Base-by-base conservation (phyloP, 2,329 filamentous ascomycete species). In the Scedosporium apiospermum region DNA sequence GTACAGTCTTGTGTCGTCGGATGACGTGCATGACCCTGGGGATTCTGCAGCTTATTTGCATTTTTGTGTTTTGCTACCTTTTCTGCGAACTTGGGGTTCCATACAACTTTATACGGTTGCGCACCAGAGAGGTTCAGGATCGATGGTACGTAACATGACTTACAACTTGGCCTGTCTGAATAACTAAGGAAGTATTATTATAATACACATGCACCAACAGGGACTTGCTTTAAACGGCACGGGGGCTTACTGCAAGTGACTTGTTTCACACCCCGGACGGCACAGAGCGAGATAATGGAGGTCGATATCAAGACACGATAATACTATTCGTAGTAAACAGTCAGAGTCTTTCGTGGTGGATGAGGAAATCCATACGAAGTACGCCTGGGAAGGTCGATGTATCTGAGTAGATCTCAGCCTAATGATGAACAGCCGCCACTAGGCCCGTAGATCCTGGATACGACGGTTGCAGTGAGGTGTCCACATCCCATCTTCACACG, bases 381-480 rank as follows among this genome's bases (percentile, higher is more conserved):
- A 23, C 3, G 23, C 6, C 51, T 6, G 7, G 18, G 21, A 23
- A 23, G 51, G 6, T 23, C 21, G 18, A 23, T 23, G 51, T 14
- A 23, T 26, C 12, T 55, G 16, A 44, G 42, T 6, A 18, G 59
- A 53, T 61, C 44, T 61, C 59, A 61, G 42, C 44, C 59, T 34
- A 42, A 61, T 41, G 59, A 51, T 44, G 26, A 10, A 12, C 51
- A 55, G 55, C 21, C 34, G 16, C 27, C 34, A 34, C 60, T 34
- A n/a, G 26, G 23, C 49, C n/a, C 18, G 60, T 34, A 21, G 60
- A 61, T 57, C 60, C 30, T 61, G 21, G 49, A 51, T 23, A n/a
- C 49, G 60, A 55, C 46, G 44, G 55, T 61, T 57, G 49, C 60
- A 61, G 42, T 57, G 60, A 41, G 60, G 49, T 49, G 51, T 51